Base-by-base conservation (phyloP, 257 asterid genomes). In the Solanum clarkiae region DNA sequence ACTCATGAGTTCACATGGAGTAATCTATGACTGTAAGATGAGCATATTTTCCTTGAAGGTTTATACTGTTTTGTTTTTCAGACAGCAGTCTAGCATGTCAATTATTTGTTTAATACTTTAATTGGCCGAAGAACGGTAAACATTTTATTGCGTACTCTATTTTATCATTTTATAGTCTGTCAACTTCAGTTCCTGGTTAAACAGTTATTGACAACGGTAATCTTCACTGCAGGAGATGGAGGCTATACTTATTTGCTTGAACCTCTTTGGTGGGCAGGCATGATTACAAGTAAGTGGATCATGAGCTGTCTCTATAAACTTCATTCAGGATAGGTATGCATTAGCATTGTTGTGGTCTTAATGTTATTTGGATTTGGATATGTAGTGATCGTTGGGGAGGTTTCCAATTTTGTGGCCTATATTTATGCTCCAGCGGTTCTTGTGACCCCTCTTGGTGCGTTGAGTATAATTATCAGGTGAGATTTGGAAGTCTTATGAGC, bases 181-280 rank as follows among this genome's bases (percentile, higher is more conserved):
- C 60, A 47, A 26, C 11, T 22, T 66, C 65, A 47, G 29, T 83
- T 26, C 63, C 69, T 26, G 49, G 70, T 81, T 80, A n/a, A 75
- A 29, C 53, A 47, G 36, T 80, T 65, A 29, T 84, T 42, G 32
- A 1, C 1, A n/a, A 29, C 60, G n/a, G 45, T 1, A 16, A 12
- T 80, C 60, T 63, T 45, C 57, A 79, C 83, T 90, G 83, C 91
- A 95, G 98, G 98, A 70, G 91, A 75, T 87, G 98, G 98, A 87
- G 97, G 98, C 84, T 94, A 94, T 81, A 88, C 98, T 44, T 95
- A 95, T 94, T 90, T 95, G 65, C 87, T 89, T 51, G 93, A 95
- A 86, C 99, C 99, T 54, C 97, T 95, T 85, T 95, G 99, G 98
- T 95, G 99, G 99, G 93, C 93, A 2, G 99, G 99, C 89, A 93